Evolutionary conservation across 108 stramenopile species (phyloP).

Genomic region (Nannochloropsis salina): DNA sequence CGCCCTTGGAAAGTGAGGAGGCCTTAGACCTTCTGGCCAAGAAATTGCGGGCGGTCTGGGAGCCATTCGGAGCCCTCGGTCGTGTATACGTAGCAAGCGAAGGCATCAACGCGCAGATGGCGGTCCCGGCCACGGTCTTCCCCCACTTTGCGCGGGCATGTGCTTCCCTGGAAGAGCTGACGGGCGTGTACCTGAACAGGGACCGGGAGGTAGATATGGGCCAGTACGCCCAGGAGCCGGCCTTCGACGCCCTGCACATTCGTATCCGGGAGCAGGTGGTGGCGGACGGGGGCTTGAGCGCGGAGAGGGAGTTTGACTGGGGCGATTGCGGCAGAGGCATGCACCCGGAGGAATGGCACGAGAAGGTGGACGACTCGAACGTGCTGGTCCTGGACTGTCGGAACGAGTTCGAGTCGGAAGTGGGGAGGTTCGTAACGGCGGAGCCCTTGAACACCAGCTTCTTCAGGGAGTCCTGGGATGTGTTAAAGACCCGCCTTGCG

Average conservation of each 20-base stretch:
- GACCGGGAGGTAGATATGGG: conserved; percentile 46
- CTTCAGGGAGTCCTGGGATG: conserved; percentile 82
- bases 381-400: conserved; percentile 52
- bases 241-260: conserved; percentile 79
- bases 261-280: conserved; percentile 80
- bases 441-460: conserved; percentile 77
- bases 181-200: conserved; percentile 37
- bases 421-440: conserved; percentile 80
- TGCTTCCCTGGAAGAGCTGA: neutral
- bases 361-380: conserved; percentile 54
- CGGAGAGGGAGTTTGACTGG: conserved; percentile 67
- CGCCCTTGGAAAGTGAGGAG: neutral
- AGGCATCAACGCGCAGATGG: conserved; percentile 97
- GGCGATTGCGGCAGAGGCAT: conserved; percentile 75
- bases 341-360: conserved; percentile 88
- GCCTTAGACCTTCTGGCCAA: neutral
- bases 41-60: conserved; percentile 57
- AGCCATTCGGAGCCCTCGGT: conserved; percentile 76
- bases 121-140: conserved; percentile 59
- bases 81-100: conserved; percentile 86
- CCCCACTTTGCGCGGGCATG: conserved; percentile 28
- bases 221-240: conserved; percentile 54
- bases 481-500: conserved; percentile 65
- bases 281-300: conserved; percentile 79
- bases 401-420: conserved; percentile 81